Conservation (phyloP, 345 rosid species). For the Trapa bicornis region DNA sequence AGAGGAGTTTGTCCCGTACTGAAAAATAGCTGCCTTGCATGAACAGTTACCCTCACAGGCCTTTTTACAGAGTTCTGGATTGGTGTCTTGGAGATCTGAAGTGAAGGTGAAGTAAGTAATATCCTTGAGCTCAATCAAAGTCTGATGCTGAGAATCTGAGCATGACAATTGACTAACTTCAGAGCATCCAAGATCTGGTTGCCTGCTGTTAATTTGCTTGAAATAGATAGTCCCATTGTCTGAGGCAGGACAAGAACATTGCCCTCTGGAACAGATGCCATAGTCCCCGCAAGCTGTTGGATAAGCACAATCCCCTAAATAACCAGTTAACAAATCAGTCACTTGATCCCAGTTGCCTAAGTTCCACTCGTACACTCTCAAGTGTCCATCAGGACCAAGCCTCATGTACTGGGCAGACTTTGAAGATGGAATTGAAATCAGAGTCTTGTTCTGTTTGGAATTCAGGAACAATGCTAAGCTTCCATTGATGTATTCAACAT, state of each 20-base stretch:
- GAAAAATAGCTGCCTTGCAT: constrained; percentile 20
- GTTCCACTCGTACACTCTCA: constrained; percentile 13
- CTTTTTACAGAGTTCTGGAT: constrained; percentile 6
- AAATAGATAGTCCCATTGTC: neutral
- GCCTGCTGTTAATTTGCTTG: neutral
- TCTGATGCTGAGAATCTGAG: neutral
- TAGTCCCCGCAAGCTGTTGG: constrained; percentile 2
- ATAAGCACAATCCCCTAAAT: neutral
- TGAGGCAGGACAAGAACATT: constrained; percentile 4
- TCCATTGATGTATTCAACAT: constrained; percentile 6
- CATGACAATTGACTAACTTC: constrained; percentile 6
- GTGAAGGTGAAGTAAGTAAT: constrained; percentile 3
- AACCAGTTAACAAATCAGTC: neutral
- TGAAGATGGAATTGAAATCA: neutral
- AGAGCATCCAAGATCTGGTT: neutral
- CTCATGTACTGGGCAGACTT: constrained; percentile 11
- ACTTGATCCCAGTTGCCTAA: constrained; percentile 9
- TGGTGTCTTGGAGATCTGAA: neutral
- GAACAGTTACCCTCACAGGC: constrained; percentile 18
- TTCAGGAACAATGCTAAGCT: constrained; percentile 5
- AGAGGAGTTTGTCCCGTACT: neutral
- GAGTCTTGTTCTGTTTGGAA: too few relatives aligned
- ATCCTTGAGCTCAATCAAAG: neutral
- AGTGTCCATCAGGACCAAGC: constrained; percentile 19
- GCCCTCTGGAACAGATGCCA: neutral